Evolutionary conservation across 495 filamentous ascomycete genomes (phyloP).

Genomic region (Diplogelasinospora grovesii): DNA sequence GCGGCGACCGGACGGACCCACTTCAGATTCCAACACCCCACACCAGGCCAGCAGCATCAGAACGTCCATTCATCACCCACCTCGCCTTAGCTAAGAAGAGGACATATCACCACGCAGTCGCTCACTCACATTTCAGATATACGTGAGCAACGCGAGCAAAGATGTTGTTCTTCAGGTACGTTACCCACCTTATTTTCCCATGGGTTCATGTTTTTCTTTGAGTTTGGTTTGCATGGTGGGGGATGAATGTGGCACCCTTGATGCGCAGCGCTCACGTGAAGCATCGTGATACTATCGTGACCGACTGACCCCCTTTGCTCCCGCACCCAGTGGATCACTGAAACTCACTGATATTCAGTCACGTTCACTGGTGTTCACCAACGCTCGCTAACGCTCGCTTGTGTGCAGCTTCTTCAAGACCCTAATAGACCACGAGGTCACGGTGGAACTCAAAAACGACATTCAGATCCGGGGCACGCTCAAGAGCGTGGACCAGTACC

Average conservation of each 20-base stretch:
- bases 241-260: too few relatives aligned
- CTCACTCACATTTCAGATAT: neutral
- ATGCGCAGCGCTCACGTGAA: too few relatives aligned
- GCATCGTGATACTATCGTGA: too few relatives aligned
- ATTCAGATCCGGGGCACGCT: slow-evolving; percentile 89
- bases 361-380: too few relatives aligned
- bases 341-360: too few relatives aligned
- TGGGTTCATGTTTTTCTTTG: too few relatives aligned
- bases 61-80: neutral
- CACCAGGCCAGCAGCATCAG: neutral
- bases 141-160: slow-evolving; percentile 8
- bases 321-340: too few relatives aligned
- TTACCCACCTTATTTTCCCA: too few relatives aligned
- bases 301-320: too few relatives aligned
- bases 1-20: too few relatives aligned
- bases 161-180: slow-evolving; percentile 58
- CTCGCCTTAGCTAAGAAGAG: neutral
- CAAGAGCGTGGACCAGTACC: slow-evolving; percentile 95
- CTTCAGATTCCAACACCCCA: neutral
- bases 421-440: slow-evolving; percentile 90
- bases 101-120: neutral
- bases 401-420: slow-evolving; percentile 99
- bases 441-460: slow-evolving; percentile 98
- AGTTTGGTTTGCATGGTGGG: too few relatives aligned
- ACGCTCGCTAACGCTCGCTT: too few relatives aligned